A percentile compares a stretch with the other conserved stretches of the same genome.
Evolutionary conservation across 73 alveolate genomes (phyloP).

Genomic region (Stentor roeselii): DNA sequence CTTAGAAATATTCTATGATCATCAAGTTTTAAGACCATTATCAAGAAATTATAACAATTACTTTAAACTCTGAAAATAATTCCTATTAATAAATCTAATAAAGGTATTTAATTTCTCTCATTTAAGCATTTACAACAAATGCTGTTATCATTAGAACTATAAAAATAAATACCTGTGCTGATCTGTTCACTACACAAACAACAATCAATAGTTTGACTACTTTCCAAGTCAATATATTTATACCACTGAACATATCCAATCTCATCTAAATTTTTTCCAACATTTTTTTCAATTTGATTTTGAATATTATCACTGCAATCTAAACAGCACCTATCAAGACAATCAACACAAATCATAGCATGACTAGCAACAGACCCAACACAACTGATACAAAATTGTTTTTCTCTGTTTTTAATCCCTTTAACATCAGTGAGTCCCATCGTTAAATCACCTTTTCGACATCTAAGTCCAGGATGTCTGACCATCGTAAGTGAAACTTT

Average conservation of each 20-base stretch:
- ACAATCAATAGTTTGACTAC: too few species aligned
- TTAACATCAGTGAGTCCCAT: not conserved
- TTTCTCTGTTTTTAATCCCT: not conserved
- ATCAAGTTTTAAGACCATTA: too few species aligned
- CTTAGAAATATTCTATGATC: too few species aligned
- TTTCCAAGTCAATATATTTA: too few species aligned
- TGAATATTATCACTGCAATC: not conserved
- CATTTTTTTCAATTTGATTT: not conserved
- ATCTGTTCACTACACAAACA: too few species aligned
- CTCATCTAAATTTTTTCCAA: not conserved
- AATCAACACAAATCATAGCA: not conserved
- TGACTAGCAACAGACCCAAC: not conserved
- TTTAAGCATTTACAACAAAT: too few species aligned
- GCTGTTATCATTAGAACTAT: too few species aligned
- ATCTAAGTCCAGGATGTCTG: slow-evolving; percentile 5
- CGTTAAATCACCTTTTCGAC: not conserved
- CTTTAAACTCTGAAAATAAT: too few species aligned
- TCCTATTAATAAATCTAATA: too few species aligned
- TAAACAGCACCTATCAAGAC: not conserved
- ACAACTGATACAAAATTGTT: not conserved
- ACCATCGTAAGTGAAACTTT: not conserved
- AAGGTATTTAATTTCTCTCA: too few species aligned
- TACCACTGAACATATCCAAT: not conserved
- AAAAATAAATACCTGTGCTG: too few species aligned
- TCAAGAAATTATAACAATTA: too few species aligned